Base-by-base conservation (phyloP, 2,329 filamentous ascomycete species). In the Nemania sp. region DNA sequence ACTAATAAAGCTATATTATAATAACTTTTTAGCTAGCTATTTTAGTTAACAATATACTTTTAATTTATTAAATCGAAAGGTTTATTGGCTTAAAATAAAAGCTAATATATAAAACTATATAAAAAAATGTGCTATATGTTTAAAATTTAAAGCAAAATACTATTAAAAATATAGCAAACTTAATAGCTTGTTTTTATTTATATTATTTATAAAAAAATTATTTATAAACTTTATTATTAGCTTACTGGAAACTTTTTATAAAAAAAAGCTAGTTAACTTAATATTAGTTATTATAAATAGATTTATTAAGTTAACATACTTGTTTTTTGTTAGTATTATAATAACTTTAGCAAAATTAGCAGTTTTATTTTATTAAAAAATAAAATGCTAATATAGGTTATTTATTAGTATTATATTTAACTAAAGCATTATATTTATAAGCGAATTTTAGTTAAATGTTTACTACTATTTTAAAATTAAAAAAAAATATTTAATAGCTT, bases 351-450 rank as follows among this genome's bases (percentile, higher is more conserved):
- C n/a, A n/a, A n/a, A 43, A 5, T 15, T 43, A 43, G 41, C 41
- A 6, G 41, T 43, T 47, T 47, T 47, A 47, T 47, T 47, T 47
- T 47, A 47, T 22, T 20, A 20, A 47, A 47, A 47, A 47, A 47
- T 47, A 20, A 47, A 20, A 47, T 47, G 15, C 15, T 7, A 22
- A 47, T 47, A 11, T 47, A 47, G 22, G 6, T 5, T 20, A 20
- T 22, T 47, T 47, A 47, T 22, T 41, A 41, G 15, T 11, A 41
- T 41, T 8, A 41, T 41, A 8, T 11, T 41, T 41, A 41, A 41
- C 15, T 41, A 41, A 41, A 41, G 15, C 5, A 11, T 5, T 13
- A 13, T 41, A 7, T 41, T 41, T 41, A 41, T 41, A 8, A 41
- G 15, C 15, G 15, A 41, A 11, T 41, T 41, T 13, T 41, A 41